Evolutionary conservation across 2,329 filamentous ascomycete genomes (phyloP).

Genomic region (Alternaria longipes): DNA sequence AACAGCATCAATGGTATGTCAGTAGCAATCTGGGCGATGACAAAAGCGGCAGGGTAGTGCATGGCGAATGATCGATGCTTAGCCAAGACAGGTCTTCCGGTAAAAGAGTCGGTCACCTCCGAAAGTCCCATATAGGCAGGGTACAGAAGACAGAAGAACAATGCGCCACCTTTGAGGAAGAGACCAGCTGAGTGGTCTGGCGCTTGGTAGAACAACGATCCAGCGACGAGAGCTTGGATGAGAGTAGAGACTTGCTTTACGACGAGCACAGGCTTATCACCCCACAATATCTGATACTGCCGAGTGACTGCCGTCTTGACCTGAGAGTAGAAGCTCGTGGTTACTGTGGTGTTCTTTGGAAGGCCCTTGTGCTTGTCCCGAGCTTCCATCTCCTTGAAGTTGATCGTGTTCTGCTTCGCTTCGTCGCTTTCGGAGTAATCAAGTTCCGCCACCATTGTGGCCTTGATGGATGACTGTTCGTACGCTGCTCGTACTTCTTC

Average conservation of each 20-base stretch:
- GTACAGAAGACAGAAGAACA: slow-evolving; percentile 71
- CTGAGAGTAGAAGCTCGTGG: slow-evolving; percentile 47
- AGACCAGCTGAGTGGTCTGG: slow-evolving; percentile 66
- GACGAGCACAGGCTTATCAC: slow-evolving; percentile 69
- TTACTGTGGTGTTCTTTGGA: slow-evolving; percentile 63
- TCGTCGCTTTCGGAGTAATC: slow-evolving; percentile 63
- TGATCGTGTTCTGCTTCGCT: slow-evolving; percentile 46
- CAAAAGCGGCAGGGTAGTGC: slow-evolving; percentile 81
- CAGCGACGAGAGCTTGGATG: slow-evolving; percentile 67
- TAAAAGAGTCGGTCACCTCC: slow-evolving; percentile 68
- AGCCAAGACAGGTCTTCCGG: slow-evolving; percentile 78
- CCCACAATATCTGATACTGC: slow-evolving; percentile 72
- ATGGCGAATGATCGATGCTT: slow-evolving; percentile 85
- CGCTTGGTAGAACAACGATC: slow-evolving; percentile 73
- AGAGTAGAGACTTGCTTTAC: slow-evolving; percentile 69
- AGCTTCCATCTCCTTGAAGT: slow-evolving; percentile 63
- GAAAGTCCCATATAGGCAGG: slow-evolving; percentile 70
- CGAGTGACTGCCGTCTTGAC: slow-evolving; percentile 65
- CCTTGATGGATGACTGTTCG: slow-evolving; percentile 60
- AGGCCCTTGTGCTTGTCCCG: slow-evolving; percentile 65
- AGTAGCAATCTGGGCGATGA: slow-evolving; percentile 72
- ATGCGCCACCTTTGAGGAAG: slow-evolving; percentile 69
- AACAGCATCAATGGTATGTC: slow-evolving; percentile 65
- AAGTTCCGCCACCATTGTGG: slow-evolving; percentile 64
- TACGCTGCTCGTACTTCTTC: slow-evolving; percentile 61